Evolutionary conservation across 2,329 filamentous ascomycete species (phyloP).

Genomic region (Xenosphaeropsis pyriputrescens): DNA sequence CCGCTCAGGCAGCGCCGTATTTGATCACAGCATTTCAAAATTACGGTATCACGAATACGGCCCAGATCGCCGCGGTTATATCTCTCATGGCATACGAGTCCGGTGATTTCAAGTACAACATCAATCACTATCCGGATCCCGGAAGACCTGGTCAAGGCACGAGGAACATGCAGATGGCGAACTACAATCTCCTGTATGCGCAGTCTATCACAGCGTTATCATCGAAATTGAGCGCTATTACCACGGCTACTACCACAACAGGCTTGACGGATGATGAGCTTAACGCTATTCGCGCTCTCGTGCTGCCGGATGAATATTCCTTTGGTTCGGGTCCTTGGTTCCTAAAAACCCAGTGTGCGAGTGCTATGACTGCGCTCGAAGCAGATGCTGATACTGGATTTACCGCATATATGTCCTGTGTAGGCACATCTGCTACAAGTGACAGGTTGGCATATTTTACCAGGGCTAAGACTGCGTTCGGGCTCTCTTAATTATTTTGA

Average conservation of each 20-base stretch:
- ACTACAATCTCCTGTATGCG: conserved; percentile 40
- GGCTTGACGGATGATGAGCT: conserved; percentile 20
- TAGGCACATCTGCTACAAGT: conserved; percentile 30
- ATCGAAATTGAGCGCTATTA: conserved; percentile 16
- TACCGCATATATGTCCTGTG: conserved; percentile 36
- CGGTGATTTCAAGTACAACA: conserved; percentile 45
- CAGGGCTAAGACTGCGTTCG: conserved; percentile 26
- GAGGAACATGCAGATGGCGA: conserved; percentile 46
- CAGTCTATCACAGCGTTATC: conserved; percentile 26
- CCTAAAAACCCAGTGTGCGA: conserved; percentile 35
- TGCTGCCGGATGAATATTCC: conserved; percentile 31
- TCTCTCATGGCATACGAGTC: conserved; percentile 47
- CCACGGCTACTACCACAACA: conserved; percentile 13
- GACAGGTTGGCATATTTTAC: conserved; percentile 33
- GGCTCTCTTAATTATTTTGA: conserved; percentile 3
- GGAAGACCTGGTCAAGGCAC: conserved; percentile 44
- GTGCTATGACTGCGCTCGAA: conserved; percentile 26
- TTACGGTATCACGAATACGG: conserved; percentile 33
- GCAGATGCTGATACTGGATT: conserved; percentile 30
- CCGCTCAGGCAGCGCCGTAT: conserved; percentile 30
- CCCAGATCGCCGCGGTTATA: conserved; percentile 44
- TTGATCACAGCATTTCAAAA: conserved; percentile 34
- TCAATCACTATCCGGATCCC: conserved; percentile 35
- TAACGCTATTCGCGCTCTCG: conserved; percentile 29
- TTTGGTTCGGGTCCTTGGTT: conserved; percentile 50